Percentiles rank a stretch among this genome's conserved stretches.
These are phyloP conservation scores for Eutrema heterophyllum DNA, from an alignment of 345 rosid species.

Conservation along the genomic window DNA sequence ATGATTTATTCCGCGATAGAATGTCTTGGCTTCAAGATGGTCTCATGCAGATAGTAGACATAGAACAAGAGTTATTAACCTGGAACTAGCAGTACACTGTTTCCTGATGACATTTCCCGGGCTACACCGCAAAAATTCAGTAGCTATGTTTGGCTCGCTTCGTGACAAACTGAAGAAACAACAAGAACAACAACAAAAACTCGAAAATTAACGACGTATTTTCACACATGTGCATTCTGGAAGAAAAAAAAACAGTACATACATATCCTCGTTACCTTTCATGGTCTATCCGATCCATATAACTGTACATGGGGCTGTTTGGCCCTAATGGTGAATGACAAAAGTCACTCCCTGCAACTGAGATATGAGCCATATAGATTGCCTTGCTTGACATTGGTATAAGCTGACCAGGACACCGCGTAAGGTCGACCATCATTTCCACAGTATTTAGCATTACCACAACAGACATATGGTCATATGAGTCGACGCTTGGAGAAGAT, in stretches of 20 bases:
- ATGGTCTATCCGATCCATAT: slow-evolving; percentile 25
- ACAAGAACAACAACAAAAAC: not conserved
- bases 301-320: slow-evolving; percentile 62
- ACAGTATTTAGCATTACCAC: slow-evolving; percentile 52
- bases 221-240: not conserved
- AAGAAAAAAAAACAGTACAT: too few relatives aligned
- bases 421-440: slow-evolving; percentile 79
- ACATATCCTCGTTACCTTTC: not conserved
- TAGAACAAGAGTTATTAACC: slow-evolving; percentile 40
- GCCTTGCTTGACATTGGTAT: slow-evolving; percentile 57
- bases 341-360: slow-evolving; percentile 59
- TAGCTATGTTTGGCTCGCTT: slow-evolving; percentile 68
- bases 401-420: slow-evolving; percentile 68
- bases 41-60: not conserved
- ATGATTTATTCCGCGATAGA: too few relatives aligned
- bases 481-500: slow-evolving; percentile 42
- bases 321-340: slow-evolving; percentile 76
- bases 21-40: too few relatives aligned
- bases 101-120: slow-evolving; percentile 65
- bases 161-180: slow-evolving; percentile 48
- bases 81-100: slow-evolving; percentile 69
- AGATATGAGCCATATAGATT: slow-evolving; percentile 55
- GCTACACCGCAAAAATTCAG: slow-evolving; percentile 56
- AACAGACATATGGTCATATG: slow-evolving; percentile 78
- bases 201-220: not conserved